These are phyloP conservation scores for Diaporthe destruens DNA, from an alignment of 2,329 filamentous ascomycete genomes.

Conservation along the genomic window DNA sequence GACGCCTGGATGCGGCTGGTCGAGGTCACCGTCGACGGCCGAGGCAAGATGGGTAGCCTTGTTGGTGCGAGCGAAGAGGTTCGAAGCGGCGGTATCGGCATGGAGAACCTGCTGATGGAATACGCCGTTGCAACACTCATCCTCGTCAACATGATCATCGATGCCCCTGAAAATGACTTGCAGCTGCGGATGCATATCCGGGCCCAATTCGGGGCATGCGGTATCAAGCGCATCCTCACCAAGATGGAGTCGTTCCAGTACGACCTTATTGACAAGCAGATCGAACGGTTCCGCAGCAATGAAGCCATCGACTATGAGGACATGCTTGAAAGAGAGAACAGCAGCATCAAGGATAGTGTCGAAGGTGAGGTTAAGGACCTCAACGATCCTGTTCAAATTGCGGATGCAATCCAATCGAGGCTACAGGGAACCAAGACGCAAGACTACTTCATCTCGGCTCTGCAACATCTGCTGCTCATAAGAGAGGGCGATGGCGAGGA, in stretches of 20 bases:
- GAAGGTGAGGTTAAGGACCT: conserved; percentile 92
- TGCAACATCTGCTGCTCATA: conserved; percentile 95
- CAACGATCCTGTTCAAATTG: conserved; percentile 92
- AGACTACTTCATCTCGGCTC: conserved; percentile 94
- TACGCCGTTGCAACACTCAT: conserved; percentile 96
- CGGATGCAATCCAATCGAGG: conserved; percentile 90
- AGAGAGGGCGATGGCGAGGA: conserved; percentile 93
- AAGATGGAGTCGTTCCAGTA: conserved; percentile 99
- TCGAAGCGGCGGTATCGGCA: conserved; percentile 94
- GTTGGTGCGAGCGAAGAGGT: conserved; percentile 97
- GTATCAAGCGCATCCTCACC: conserved; percentile 90
- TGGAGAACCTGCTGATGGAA: conserved; percentile 99
- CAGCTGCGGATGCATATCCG: conserved; percentile 94
- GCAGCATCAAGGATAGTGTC: conserved; percentile 88
- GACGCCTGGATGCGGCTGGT: conserved; percentile 99
- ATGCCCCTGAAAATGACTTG: conserved; percentile 88
- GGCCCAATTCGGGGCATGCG: conserved; percentile 95
- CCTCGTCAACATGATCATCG: conserved; percentile 95
- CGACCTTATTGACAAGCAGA: conserved; percentile 97
- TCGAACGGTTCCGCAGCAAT: conserved; percentile 91
- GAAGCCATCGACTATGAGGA: conserved; percentile 99
- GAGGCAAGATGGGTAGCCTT: conserved; percentile 98
- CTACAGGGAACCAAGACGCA: conserved; percentile 86
- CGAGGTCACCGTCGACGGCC: conserved; percentile 95
- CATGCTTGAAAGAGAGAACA: conserved; percentile 90